Conservation (phyloP, 495 filamentous ascomycete genomes). For the Penicillium riverlandense region DNA sequence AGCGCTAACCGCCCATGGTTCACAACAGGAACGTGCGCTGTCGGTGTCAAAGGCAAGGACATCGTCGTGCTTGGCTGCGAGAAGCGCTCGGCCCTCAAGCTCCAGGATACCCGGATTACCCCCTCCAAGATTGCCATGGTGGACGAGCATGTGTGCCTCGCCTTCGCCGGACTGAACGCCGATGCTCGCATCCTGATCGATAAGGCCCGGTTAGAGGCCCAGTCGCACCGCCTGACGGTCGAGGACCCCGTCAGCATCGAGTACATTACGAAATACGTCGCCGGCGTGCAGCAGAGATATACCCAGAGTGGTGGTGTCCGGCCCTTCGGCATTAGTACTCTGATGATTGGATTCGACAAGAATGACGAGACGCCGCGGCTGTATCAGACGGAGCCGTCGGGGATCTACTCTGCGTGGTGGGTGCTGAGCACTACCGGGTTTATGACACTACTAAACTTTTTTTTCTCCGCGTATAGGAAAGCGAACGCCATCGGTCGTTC, state of each 20-base stretch:
- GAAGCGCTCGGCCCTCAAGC: slow-evolving; percentile 97
- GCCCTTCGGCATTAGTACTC: slow-evolving; percentile 94
- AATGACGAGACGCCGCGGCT: slow-evolving; percentile 77
- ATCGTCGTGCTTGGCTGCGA: slow-evolving; percentile 96
- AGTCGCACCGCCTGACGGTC: slow-evolving; percentile 95
- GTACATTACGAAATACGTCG: slow-evolving; percentile 98
- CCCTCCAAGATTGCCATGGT: slow-evolving; percentile 94
- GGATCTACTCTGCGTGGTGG: slow-evolving; percentile 97
- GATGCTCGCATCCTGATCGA: slow-evolving; percentile 96
- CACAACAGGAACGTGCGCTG: slow-evolving; percentile 81
- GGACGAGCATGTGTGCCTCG: slow-evolving; percentile 92
- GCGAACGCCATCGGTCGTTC: slow-evolving; percentile 97
- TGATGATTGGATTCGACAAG: slow-evolving; percentile 95
- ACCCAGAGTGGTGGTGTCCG: slow-evolving; percentile 96
- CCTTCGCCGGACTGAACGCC: slow-evolving; percentile 94
- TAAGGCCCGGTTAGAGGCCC: slow-evolving; percentile 93
- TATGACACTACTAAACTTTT: slow-evolving; percentile 4
- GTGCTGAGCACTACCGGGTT: slow-evolving; percentile 10
- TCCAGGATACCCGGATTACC: slow-evolving; percentile 98
- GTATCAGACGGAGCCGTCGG: slow-evolving; percentile 96
- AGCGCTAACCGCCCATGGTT: slow-evolving; percentile 8
- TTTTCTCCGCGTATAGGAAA: slow-evolving; percentile 58
- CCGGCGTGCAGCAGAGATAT: slow-evolving; percentile 95
- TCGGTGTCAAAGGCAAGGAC: slow-evolving; percentile 91
- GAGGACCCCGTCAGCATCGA: slow-evolving; percentile 96